phyloP scores from a whole-genome alignment of 768 basidiomycete species.

The Leccinum variicolor region DNA sequence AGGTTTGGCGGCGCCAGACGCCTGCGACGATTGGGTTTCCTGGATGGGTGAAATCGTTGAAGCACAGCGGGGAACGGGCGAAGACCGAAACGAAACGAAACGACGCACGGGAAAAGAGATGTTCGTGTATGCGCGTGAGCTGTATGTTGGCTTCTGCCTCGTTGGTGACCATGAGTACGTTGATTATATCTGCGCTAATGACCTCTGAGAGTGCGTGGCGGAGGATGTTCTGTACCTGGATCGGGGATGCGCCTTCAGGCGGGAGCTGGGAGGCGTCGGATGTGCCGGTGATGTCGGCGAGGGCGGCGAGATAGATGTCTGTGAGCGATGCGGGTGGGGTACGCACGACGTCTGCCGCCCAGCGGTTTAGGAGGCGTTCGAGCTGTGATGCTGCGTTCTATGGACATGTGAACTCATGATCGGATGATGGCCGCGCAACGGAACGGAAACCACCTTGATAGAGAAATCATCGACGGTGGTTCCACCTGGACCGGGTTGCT shows the following conservation, averaged over 20 bases:
- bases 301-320: conserved; percentile 53
- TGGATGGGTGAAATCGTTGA: conserved; percentile 27
- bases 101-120: conserved; percentile 80
- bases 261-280: conserved; percentile 37
- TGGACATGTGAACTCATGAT: neutral
- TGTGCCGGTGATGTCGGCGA: conserved; percentile 54
- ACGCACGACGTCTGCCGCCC: conserved; percentile 75
- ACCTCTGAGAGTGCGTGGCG: conserved; percentile 79
- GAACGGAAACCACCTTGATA: conserved; percentile 57
- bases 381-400: conserved; percentile 81
- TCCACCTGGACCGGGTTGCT: conserved; percentile 52
- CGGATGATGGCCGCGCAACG: neutral
- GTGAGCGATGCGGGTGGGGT: conserved; percentile 51
- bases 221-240: conserved; percentile 76
- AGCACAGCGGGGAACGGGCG: neutral
- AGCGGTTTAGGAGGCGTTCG: conserved; percentile 81
- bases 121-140: conserved; percentile 83
- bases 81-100: neutral
- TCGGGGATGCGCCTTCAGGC: conserved; percentile 45
- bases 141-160: conserved; percentile 82
- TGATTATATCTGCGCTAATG: conserved; percentile 73
- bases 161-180: conserved; percentile 84
- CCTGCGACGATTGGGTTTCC: conserved; percentile 86
- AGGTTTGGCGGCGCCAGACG: conserved; percentile 89
- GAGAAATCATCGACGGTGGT: conserved; percentile 84